Conservation (phyloP, 352 stramenopile species). For the Phytophthora citrophthora region DNA sequence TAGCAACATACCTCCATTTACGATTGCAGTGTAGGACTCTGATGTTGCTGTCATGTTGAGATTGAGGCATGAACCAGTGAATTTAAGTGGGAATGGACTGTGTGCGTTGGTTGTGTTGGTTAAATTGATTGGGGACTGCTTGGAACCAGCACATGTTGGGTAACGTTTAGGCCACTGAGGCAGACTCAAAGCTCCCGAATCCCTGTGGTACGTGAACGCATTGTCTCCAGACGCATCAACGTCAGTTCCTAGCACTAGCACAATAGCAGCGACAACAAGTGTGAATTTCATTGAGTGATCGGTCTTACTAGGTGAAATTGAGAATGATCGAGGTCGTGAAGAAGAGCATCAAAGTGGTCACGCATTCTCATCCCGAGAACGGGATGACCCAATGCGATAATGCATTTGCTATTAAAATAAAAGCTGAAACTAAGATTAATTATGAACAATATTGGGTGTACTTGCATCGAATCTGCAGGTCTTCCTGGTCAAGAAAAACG, state of each 20-base stretch:
- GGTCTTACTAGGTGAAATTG: neutral
- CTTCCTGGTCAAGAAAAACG: no score
- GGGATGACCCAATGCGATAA: neutral
- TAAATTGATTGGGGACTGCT: slow-evolving; percentile 40
- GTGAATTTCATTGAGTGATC: slow-evolving; percentile 8
- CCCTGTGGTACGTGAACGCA: slow-evolving; percentile 9
- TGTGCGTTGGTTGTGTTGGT: slow-evolving; percentile 29
- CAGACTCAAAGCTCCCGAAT: slow-evolving; percentile 17
- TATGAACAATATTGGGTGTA: no score
- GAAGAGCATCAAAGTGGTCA: neutral
- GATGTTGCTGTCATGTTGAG: slow-evolving; percentile 25
- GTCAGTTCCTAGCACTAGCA: neutral
- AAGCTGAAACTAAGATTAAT: no score
- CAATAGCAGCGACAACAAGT: neutral
- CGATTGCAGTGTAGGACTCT: slow-evolving; percentile 29
- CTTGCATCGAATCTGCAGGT: no score
- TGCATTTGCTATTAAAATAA: neutral
- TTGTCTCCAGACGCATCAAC: neutral
- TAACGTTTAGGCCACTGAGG: slow-evolving; percentile 24
- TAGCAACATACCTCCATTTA: slow-evolving; percentile 6
- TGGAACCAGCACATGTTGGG: slow-evolving; percentile 22
- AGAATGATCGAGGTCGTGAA: neutral
- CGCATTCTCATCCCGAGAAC: neutral
- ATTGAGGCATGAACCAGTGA: slow-evolving; percentile 25
- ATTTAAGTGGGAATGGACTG: slow-evolving; percentile 32